Base-by-base conservation (phyloP, 1,284 basidiomycete species). In the Fomitopsis pinicola region DNA sequence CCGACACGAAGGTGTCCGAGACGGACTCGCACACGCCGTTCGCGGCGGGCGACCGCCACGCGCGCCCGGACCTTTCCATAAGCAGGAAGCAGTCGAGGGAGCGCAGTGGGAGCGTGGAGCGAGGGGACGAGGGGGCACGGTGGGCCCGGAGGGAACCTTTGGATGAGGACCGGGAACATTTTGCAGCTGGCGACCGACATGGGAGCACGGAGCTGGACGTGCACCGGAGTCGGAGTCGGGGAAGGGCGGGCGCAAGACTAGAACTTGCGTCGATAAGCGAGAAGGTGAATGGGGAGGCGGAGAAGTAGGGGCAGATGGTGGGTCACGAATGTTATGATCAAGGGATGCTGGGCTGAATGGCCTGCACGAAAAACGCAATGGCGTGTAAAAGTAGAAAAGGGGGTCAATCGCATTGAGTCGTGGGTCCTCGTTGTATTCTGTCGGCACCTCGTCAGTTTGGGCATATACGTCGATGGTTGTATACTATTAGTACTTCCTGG, bases 31-130 rank as follows among this genome's bases (percentile, higher is more conserved):
- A 65, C 19, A 44, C 63, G 28, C 66, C 65, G 33, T 67, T 77
- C 45, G 78, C 77, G 17, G 80, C 78, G 30, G 83, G 80, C 36
- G 82, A 84, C 67, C 78, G 78, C 45, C 80, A 82, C 63, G 82
- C 77, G 15, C 73, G 74, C 19, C 67, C 74, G 14, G 83, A 86
- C 12, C 26, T 54, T 4, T 44, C 36, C 28, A 17, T 19, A 19
- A 46, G 45, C 45, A 19, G 26, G 9, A 46, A 10, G 14, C 48
- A 7, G 17, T 50, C 48, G 48, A 33, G 48, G 28, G 48, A 50
- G 12, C 48, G 48, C 9, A 50, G 48, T n/a, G n/a, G 14, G 35
- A 50, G 48, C n/a, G n/a, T 15, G 35, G 52, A 36, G 12, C 30
- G 53, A n/a, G 55, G 36, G 6, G 15, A n/a, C 48, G 44, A 45